phyloP scores from a whole-genome alignment of 768 basidiomycete species.

The Mycena galericulata region DNA sequence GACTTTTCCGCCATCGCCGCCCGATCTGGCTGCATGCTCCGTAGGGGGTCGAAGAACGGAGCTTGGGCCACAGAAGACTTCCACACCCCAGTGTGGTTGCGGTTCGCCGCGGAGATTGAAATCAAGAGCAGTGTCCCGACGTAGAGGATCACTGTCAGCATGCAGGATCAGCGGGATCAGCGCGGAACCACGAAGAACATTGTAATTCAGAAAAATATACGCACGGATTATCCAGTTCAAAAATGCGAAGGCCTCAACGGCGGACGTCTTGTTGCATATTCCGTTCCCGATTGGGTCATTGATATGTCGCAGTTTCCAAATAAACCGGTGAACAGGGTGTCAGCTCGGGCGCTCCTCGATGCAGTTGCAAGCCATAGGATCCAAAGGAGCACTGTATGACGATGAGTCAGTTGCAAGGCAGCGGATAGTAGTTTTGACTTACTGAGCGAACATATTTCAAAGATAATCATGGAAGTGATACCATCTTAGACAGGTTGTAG shows the following conservation, averaged over 20 bases:
- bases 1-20: too few relatives aligned
- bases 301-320: background rate
- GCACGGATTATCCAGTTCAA: conserved; percentile 50
- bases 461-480: conserved; percentile 51
- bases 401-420: background rate
- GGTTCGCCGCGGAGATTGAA: conserved; percentile 40
- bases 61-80: conserved; percentile 45
- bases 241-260: conserved; percentile 50
- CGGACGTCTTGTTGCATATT: conserved; percentile 46
- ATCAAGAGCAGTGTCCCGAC: conserved; percentile 38
- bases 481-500: conserved; percentile 51
- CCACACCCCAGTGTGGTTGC: conserved; percentile 47
- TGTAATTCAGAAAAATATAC: conserved; percentile 8
- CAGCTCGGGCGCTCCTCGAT: conserved; percentile 39
- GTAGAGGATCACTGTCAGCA: conserved; percentile 48
- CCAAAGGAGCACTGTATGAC: conserved; percentile 39
- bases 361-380: conserved; percentile 55
- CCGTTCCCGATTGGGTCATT: background rate
- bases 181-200: too few relatives aligned
- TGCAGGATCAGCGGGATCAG: background rate
- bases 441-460: conserved; percentile 53
- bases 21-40: too few relatives aligned
- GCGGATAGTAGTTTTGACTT: background rate
- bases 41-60: conserved; percentile 30
- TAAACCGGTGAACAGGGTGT: background rate